Evolutionary conservation across 2,329 filamentous ascomycete species (phyloP).

Genomic region (Cadophora gregata): DNA sequence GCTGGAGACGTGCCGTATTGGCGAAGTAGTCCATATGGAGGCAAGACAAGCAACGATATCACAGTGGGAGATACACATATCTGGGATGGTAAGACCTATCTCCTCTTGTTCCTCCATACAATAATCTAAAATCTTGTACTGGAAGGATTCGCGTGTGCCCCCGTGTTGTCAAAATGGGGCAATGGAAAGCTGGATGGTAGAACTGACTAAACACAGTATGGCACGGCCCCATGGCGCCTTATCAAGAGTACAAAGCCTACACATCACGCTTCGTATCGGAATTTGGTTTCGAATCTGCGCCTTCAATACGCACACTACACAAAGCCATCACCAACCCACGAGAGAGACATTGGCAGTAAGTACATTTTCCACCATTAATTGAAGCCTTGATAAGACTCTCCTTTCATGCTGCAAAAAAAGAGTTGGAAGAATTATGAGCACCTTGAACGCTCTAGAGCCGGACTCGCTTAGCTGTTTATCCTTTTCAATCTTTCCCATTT

Average conservation of each 20-base stretch:
- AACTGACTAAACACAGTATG: slow-evolving; percentile 47
- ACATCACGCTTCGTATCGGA: slow-evolving; percentile 60
- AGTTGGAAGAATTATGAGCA: not conserved
- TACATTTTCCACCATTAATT: too few relatives aligned
- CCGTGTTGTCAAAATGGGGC: not conserved
- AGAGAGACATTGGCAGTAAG: slow-evolving; percentile 51
- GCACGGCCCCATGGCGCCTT: slow-evolving; percentile 59
- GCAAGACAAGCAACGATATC: slow-evolving; percentile 65
- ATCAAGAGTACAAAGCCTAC: slow-evolving; percentile 55
- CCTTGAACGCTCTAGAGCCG: not conserved
- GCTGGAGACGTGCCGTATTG: slow-evolving; percentile 78
- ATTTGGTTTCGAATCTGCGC: slow-evolving; percentile 61
- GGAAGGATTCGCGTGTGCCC: not conserved
- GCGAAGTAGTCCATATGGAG: slow-evolving; percentile 83
- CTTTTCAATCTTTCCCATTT: not conserved
- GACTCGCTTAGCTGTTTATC: slow-evolving; percentile 1
- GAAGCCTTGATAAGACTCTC: too few relatives aligned
- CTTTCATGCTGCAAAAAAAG: not conserved
- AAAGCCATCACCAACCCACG: slow-evolving; percentile 54
- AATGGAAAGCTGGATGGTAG: not conserved
- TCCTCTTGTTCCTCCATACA: not conserved
- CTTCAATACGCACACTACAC: slow-evolving; percentile 51
- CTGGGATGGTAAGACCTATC: slow-evolving; percentile 52
- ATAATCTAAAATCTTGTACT: not conserved
- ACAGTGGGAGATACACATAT: slow-evolving; percentile 61